phyloP scores from a whole-genome alignment of 768 basidiomycete genomes.

The Panellus pusillus region DNA sequence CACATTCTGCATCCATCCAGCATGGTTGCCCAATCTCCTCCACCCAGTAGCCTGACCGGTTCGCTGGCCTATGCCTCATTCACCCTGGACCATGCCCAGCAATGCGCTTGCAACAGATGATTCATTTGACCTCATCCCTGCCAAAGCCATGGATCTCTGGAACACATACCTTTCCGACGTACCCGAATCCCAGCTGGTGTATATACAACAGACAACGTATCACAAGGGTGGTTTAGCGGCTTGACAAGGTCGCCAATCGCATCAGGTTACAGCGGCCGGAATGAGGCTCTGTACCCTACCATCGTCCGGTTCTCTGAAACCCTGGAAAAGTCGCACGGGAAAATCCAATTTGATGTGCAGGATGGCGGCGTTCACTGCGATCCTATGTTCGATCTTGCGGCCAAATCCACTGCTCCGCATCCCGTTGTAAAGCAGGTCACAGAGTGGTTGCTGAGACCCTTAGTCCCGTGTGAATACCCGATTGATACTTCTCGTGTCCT shows the following conservation, averaged over 20 bases:
- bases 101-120: neutral
- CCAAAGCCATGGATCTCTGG: neutral
- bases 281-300: neutral
- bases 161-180: neutral
- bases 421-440: neutral
- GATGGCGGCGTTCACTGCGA: slow-evolving; percentile 8
- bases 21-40: neutral
- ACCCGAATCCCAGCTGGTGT: slow-evolving; percentile 1
- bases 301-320: neutral
- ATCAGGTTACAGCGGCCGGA: slow-evolving; percentile 3
- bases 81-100: slow-evolving; percentile 7
- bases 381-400: slow-evolving; percentile 9
- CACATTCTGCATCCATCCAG: slow-evolving; percentile 19
- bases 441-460: neutral
- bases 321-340: neutral
- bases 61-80: slow-evolving; percentile 14
- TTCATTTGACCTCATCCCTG: slow-evolving; percentile 3
- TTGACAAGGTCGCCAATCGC: neutral
- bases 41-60: neutral
- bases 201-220: neutral
- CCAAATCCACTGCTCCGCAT: slow-evolving; percentile 3
- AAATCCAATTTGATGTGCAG: slow-evolving; percentile 4
- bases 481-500: no score
- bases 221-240: slow-evolving; percentile 1
- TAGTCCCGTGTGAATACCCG: neutral